Evolutionary conservation across 305 asterid species (phyloP).

Genomic region (Rubia tinctorum): DNA sequence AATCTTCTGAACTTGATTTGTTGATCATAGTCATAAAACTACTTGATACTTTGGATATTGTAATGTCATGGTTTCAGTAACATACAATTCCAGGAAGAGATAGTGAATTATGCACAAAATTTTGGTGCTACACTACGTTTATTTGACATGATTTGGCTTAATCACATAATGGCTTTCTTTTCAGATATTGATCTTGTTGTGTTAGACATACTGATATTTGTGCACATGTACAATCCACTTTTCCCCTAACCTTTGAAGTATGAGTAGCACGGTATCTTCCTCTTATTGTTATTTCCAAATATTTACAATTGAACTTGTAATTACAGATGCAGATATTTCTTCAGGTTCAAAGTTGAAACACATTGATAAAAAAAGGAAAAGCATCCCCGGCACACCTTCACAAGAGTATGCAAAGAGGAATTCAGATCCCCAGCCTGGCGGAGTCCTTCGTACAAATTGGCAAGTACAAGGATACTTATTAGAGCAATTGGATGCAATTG

Average conservation of each 20-base stretch:
- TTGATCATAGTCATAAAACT: neutral
- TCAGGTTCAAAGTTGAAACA: constrained; percentile 37
- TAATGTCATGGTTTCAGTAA: neutral
- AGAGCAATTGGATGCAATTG: constrained; percentile 73
- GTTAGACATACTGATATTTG: neutral
- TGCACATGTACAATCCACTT: neutral
- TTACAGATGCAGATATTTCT: constrained; percentile 43
- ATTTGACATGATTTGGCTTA: neutral
- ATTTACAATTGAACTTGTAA: constrained; percentile 3
- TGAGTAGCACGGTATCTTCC: neutral
- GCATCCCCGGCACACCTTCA: constrained; percentile 29
- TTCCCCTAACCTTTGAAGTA: neutral
- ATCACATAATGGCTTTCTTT: neutral
- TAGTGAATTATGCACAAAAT: neutral
- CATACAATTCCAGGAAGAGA: neutral
- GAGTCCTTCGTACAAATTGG: constrained; percentile 82
- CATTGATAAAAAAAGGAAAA: constrained; percentile 28
- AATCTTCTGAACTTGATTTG: neutral
- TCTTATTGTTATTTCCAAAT: neutral
- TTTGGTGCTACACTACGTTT: neutral
- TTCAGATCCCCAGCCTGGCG: constrained; percentile 43
- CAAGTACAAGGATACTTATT: constrained; percentile 90
- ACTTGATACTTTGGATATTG: neutral
- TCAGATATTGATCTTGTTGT: constrained; percentile 7
- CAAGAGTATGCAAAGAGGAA: constrained; percentile 31